These are phyloP conservation scores for Lachnellula arida DNA, from an alignment of 2,329 filamentous ascomycete species.

Conservation along the genomic window DNA sequence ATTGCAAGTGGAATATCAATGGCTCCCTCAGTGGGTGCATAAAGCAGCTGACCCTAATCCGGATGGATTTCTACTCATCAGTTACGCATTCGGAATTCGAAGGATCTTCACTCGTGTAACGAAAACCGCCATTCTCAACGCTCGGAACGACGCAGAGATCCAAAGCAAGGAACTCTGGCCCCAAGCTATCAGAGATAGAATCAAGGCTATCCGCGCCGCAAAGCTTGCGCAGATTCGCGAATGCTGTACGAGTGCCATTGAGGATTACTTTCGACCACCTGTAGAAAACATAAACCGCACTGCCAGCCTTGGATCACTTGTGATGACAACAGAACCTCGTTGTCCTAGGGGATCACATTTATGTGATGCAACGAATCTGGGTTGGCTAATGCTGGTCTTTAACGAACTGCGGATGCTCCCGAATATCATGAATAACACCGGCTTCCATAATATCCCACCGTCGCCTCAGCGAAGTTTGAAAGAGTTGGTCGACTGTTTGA, in stretches of 20 bases:
- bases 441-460: conserved; percentile 18
- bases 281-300: conserved; percentile 10
- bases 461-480: conserved; percentile 39
- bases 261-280: conserved; percentile 41
- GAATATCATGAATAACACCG: conserved; percentile 34
- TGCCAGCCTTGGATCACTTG: conserved; percentile 20
- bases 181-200: conserved; percentile 42
- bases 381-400: conserved; percentile 50
- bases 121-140: conserved; percentile 44
- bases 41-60: conserved; percentile 43
- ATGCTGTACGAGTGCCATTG: conserved; percentile 40
- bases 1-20: conserved; percentile 45
- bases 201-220: conserved; percentile 44
- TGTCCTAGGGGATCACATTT: conserved; percentile 46
- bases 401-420: conserved; percentile 43
- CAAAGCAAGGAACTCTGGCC: conserved; percentile 42
- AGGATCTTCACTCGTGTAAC: conserved; percentile 46
- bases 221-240: conserved; percentile 48
- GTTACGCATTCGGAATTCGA: conserved; percentile 47
- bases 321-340: conserved; percentile 39
- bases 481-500: conserved; percentile 41
- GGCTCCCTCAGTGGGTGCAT: conserved; percentile 49
- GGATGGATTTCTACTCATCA: conserved; percentile 47
- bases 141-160: conserved; percentile 41
- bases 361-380: conserved; percentile 50